Base-by-base conservation (phyloP, 192 early-diverging fungal species). In the Backusella macrospora region DNA sequence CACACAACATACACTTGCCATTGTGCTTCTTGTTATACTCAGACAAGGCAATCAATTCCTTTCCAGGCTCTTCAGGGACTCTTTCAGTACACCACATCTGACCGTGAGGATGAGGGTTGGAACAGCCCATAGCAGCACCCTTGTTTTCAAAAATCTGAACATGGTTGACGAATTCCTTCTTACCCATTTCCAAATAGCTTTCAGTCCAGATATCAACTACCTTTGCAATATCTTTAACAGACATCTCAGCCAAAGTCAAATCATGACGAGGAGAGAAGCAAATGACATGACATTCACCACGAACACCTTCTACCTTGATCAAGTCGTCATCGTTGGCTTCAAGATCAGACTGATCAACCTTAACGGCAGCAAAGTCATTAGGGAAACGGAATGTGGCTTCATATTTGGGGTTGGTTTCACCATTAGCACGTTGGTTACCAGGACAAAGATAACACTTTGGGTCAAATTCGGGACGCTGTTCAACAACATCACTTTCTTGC, bases 111-210 rank as follows among this genome's bases (percentile, higher is more conserved):
- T 99, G 97, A 21, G 97, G 96, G 78, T 96, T 97, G 40, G 95
- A 96, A 81, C 97, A 99, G n/a, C 97, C 97, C 97, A 99, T 98
- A 65, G 89, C 86, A 0, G 92, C 83, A 16, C 97, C 97, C 85
- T 99, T 99, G 86, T 99, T 99, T 74, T 99, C 97, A 87, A 99
- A 99, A 49, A 99, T 84, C 85, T 98, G 95, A 44, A 95, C 91
- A 75, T 99, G 92, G 40, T 85, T 84, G 71, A 99, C 86, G 49
- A 73, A 76, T 1, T 82, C 77, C 16, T 86, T 68, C 7, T 78
- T 63, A 7, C 83, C 78, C 34, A 95, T 78, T 6, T 86, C 77
- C 6, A 76, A 62, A 69, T 91, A 92, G 18, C 87, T 79, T 23
- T 80, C 29, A 59, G 87, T 89, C 96, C 97, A 99, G 0, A 82